phyloP scores from a whole-genome alignment of 2,329 filamentous ascomycete genomes.

The Ceratocystis cacaofunesta region DNA sequence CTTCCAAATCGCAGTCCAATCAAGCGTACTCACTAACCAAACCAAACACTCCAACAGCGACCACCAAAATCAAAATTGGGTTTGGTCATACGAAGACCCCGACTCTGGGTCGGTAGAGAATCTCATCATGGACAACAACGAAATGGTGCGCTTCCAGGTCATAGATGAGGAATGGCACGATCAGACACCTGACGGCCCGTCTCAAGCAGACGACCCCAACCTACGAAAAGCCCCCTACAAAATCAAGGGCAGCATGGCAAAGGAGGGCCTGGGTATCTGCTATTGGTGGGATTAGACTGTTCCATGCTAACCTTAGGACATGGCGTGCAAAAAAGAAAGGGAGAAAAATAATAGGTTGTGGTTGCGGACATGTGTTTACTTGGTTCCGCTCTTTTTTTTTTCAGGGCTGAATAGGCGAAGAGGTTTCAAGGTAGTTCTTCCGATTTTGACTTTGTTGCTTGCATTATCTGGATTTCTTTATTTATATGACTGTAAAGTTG shows the following conservation, averaged over 20 bases:
- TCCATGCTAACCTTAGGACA: background rate
- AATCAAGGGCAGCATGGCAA: slow-evolving; percentile 50
- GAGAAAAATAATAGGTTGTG: background rate
- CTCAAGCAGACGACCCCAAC: slow-evolving; percentile 45
- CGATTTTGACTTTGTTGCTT: slow-evolving; percentile 4
- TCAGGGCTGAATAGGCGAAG: slow-evolving; percentile 1
- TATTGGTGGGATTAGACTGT: slow-evolving; percentile 44
- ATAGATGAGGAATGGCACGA: slow-evolving; percentile 85
- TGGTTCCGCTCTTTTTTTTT: background rate
- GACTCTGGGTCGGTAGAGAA: slow-evolving; percentile 28
- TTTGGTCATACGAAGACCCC: slow-evolving; percentile 59
- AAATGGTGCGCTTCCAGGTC: slow-evolving; percentile 74
- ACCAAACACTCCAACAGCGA: slow-evolving; percentile 34
- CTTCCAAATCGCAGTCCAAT: background rate
- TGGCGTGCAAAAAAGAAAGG: background rate
- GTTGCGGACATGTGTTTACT: background rate
- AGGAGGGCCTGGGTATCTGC: slow-evolving; percentile 45
- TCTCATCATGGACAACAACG: slow-evolving; percentile 79
- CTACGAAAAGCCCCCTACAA: slow-evolving; percentile 55
- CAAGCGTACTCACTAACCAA: background rate
- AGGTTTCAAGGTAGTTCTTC: background rate
- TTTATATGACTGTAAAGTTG: background rate
- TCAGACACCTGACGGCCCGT: slow-evolving; percentile 56
- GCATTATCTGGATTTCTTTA: slow-evolving; percentile 1
- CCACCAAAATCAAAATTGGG: slow-evolving; percentile 63